phyloP scores from a whole-genome alignment of 140 eudicot species.

The Flaveria floridana region DNA sequence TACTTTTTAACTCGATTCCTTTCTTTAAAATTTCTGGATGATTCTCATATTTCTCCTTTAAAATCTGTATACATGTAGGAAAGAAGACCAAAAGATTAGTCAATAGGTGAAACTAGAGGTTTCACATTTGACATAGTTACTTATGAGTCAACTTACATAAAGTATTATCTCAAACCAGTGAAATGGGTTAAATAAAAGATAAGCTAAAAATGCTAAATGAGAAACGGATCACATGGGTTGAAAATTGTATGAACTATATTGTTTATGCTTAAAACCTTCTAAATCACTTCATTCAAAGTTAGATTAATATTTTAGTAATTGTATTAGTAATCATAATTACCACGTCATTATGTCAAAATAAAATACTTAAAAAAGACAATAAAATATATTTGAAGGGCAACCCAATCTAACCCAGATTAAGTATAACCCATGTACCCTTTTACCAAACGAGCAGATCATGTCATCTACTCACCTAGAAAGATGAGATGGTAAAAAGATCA shows the following conservation, averaged over 20 bases:
- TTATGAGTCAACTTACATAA: not conserved
- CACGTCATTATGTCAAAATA: not conserved
- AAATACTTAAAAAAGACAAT: not conserved
- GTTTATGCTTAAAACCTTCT: not conserved
- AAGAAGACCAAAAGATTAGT: conserved; percentile 3
- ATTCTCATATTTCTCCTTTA: conserved; percentile 51
- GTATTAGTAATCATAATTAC: not conserved
- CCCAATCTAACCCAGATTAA: not conserved
- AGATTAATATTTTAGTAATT: not conserved
- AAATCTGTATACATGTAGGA: conserved; percentile 14
- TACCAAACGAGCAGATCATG: not conserved
- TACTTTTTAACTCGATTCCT: conserved; percentile 58
- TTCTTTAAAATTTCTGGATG: conserved; percentile 77
- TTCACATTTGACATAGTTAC: not conserved
- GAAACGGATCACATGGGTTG: not conserved
- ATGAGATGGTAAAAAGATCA: conserved; percentile 6
- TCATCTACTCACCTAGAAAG: not conserved
- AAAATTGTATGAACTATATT: not conserved
- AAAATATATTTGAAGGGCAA: not conserved
- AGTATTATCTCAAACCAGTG: not conserved
- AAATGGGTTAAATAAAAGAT: not conserved
- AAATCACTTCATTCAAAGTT: conserved; percentile 1
- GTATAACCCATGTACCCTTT: not conserved
- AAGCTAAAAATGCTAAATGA: not conserved
- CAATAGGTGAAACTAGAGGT: conserved; percentile 3